phyloP scores from a whole-genome alignment of 768 basidiomycete genomes.

The Omphalotus guepiniiformis region DNA sequence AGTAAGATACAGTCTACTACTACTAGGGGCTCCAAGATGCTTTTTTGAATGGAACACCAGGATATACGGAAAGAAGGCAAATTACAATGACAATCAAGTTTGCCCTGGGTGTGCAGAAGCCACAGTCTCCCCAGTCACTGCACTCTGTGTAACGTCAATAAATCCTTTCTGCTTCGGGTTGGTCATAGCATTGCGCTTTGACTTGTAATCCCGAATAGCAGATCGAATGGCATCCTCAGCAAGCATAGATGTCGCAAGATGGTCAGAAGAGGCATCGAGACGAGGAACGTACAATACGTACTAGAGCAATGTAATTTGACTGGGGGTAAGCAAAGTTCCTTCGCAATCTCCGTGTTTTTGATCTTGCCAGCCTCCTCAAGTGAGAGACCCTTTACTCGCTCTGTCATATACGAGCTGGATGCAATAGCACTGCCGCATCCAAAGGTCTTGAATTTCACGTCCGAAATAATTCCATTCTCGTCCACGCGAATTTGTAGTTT shows the following conservation, averaged over 20 bases:
- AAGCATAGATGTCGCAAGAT: conserved; percentile 65
- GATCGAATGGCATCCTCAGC: conserved; percentile 99
- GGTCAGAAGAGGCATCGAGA: conserved; percentile 7
- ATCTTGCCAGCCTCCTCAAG: conserved; percentile 94
- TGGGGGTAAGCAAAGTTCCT: conserved; percentile 91
- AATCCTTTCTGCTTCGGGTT: conserved; percentile 57
- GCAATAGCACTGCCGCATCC: conserved; percentile 99
- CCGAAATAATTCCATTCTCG: conserved; percentile 90
- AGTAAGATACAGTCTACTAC: neutral
- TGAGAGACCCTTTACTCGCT: conserved; percentile 92
- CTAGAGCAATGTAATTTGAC: conserved; percentile 96
- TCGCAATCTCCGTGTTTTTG: conserved; percentile 99
- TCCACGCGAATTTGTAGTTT: conserved; percentile 98
- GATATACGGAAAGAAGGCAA: neutral
- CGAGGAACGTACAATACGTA: conserved; percentile 33
- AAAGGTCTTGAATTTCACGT: conserved; percentile 99
- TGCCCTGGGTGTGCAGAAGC: conserved; percentile 47
- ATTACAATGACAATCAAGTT: conserved; percentile 20
- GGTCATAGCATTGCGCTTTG: conserved; percentile 61
- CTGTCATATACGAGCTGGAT: conserved; percentile 97
- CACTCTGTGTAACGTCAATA: conserved; percentile 65
- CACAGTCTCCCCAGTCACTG: conserved; percentile 48
- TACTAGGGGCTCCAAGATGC: neutral
- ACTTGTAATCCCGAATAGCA: conserved; percentile 93
- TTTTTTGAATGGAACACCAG: neutral